Percentiles rank a stretch among this genome's conserved stretches.
Conservation (phyloP, 2,329 filamentous ascomycete species). For the Juglanconis oblonga region DNA sequence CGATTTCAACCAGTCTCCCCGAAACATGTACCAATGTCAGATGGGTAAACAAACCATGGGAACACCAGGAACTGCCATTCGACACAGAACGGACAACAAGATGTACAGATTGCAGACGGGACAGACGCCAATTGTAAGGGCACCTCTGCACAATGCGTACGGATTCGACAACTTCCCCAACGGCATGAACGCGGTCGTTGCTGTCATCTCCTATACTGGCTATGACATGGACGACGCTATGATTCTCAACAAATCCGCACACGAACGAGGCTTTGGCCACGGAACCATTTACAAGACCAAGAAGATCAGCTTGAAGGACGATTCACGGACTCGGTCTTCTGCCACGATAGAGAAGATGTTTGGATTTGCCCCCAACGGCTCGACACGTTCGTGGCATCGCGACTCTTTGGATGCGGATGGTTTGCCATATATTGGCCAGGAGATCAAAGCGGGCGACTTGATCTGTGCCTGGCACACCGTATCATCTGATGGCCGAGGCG, state of each 20-base stretch:
- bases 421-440: constrained; percentile 74
- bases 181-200: constrained; percentile 90
- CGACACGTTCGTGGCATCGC: constrained; percentile 68
- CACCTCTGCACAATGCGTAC: constrained; percentile 92
- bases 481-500: constrained; percentile 71
- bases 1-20: constrained; percentile 95
- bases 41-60: constrained; percentile 99
- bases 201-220: constrained; percentile 96
- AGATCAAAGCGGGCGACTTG: constrained; percentile 76
- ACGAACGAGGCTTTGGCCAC: constrained; percentile 92
- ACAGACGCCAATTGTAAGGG: constrained; percentile 89
- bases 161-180: constrained; percentile 98
- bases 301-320: constrained; percentile 81
- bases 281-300: constrained; percentile 98
- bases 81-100: constrained; percentile 95
- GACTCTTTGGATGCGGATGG: constrained; percentile 82
- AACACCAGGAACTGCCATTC: constrained; percentile 80
- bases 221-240: constrained; percentile 99
- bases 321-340: constrained; percentile 62
- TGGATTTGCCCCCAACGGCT: constrained; percentile 78
- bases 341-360: constrained; percentile 79
- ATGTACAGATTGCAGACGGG: constrained; percentile 91
- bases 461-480: constrained; percentile 90
- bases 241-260: constrained; percentile 97
- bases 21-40: constrained; percentile 99